phyloP scores from a whole-genome alignment of 2,329 filamentous ascomycete genomes.

The Aspergillus tamarii region DNA sequence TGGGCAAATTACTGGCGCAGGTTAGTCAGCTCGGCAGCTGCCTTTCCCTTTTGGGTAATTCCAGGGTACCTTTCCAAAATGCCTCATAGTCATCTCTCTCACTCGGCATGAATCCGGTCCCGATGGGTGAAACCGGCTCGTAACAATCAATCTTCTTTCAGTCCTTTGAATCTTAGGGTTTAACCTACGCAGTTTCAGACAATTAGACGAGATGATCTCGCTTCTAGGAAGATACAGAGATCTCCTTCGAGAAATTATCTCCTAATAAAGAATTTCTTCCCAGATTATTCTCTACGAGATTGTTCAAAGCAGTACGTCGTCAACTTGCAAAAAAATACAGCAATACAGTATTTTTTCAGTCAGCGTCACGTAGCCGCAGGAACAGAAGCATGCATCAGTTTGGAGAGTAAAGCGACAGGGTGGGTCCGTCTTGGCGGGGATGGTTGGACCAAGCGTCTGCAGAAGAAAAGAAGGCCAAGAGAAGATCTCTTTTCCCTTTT shows the following conservation, averaged over 20 bases:
- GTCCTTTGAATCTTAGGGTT: neutral
- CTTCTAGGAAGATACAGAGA: neutral
- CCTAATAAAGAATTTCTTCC: neutral
- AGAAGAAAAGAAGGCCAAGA: slow-evolving; percentile 27
- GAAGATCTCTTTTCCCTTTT: slow-evolving; percentile 20
- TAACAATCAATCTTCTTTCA: slow-evolving; percentile 1
- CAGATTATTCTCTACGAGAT: neutral
- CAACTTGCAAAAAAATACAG: neutral
- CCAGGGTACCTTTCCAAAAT: slow-evolving; percentile 17
- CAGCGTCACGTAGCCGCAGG: slow-evolving; percentile 29
- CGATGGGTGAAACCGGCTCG: slow-evolving; percentile 12
- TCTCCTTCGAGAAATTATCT: too few relatives aligned
- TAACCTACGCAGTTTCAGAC: neutral
- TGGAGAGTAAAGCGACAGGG: slow-evolving; percentile 20
- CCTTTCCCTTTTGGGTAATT: neutral
- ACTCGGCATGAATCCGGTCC: slow-evolving; percentile 4
- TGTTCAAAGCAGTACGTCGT: neutral
- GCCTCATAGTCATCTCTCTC: slow-evolving; percentile 20
- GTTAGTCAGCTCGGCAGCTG: slow-evolving; percentile 4
- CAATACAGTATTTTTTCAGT: slow-evolving; percentile 11
- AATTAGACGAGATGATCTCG: neutral
- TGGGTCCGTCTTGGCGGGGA: slow-evolving; percentile 23
- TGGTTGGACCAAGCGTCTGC: slow-evolving; percentile 30
- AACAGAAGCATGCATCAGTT: slow-evolving; percentile 27
- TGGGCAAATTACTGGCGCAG: neutral